Percentiles rank a stretch among this genome's conserved stretches.
Conservation (phyloP, 768 basidiomycete species). For the Tephrocybe sp. region DNA sequence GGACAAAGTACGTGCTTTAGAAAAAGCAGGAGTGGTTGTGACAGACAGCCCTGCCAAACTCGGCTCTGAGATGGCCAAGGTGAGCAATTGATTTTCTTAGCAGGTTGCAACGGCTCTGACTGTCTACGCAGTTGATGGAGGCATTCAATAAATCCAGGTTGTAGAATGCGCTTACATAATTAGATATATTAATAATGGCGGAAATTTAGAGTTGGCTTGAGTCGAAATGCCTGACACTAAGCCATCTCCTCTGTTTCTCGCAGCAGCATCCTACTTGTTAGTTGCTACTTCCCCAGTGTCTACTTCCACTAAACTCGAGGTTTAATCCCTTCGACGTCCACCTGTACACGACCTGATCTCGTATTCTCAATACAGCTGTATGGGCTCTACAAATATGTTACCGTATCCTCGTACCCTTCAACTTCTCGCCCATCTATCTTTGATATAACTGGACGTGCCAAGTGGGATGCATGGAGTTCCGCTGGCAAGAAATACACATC, state of each 20-base stretch:
- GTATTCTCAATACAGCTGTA: slow-evolving; percentile 59
- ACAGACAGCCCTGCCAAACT: slow-evolving; percentile 96
- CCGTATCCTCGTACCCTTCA: slow-evolving; percentile 53
- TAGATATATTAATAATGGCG: slow-evolving; percentile 13
- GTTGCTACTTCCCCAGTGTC: slow-evolving; percentile 57
- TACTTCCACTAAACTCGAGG: slow-evolving; percentile 73
- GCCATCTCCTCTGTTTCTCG: slow-evolving; percentile 44
- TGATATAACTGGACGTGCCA: slow-evolving; percentile 77
- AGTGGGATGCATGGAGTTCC: slow-evolving; percentile 83
- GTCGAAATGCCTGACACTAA: slow-evolving; percentile 25
- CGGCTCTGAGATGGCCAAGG: slow-evolving; percentile 87
- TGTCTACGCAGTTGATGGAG: slow-evolving; percentile 65
- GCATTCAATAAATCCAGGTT: slow-evolving; percentile 46
- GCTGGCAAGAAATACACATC: slow-evolving; percentile 48
- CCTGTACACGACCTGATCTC: slow-evolving; percentile 41
- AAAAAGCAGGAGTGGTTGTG: slow-evolving; percentile 90
- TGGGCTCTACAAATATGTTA: slow-evolving; percentile 78
- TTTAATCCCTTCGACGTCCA: slow-evolving; percentile 33
- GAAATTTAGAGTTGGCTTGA: neutral
- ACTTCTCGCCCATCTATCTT: slow-evolving; percentile 71
- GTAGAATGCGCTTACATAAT: slow-evolving; percentile 22
- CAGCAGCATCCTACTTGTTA: slow-evolving; percentile 67
- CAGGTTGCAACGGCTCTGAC: slow-evolving; percentile 3
- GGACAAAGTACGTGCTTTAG: slow-evolving; percentile 91
- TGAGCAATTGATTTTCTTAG: slow-evolving; percentile 28